Base-by-base conservation (phyloP, 2,329 filamentous ascomycete species). In the Colletotrichum tofieldiae region DNA sequence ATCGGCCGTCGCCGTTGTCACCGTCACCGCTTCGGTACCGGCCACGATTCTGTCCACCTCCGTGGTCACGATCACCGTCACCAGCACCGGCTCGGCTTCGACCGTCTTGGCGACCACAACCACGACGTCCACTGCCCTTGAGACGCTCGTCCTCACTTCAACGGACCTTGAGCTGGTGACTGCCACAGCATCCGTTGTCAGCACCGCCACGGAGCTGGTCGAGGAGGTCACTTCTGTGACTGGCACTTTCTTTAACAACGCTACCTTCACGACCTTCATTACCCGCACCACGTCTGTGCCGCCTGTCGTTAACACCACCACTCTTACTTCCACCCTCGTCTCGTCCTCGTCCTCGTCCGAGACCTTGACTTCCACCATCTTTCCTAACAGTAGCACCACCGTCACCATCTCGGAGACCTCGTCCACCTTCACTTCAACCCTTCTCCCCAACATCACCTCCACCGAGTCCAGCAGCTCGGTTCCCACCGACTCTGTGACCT, bases 201-300 rank as follows among this genome's bases (percentile, higher is more conserved):
- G 65, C 69, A 72, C 69, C 47, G 43, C 59, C 45, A 72, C 69
- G 37, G 69, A 72, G 32, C 12, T 72, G 18, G n/a, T 72, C n/a
- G 59, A 64, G 69, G 69, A 72, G 69, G 59, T 58, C 26, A 60
- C 59, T 14, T 69, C 69, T 49, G 58, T 72, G 45, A 69, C 69
- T 47, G 51, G 39, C 59, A 69, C 69, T 1, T 54, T 72, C 58
- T 14, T 68, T 69, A 41, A 41, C 59, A 72, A 72, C 65, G 69
- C 65, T 26, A 72, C 69, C n/a, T 69, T 64, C 65, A 72, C 69
- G 5, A 72, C 69, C 14, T 64, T 72, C 65, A 60, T 72, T 68
- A 72, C 69, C 32, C 65, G 69, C 59, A 72, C 69, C 29, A 63
- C 45, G 20, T 64, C 65, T 16, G 39, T 65, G 26, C 51, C 49